These are phyloP conservation scores for Microcyclosporella mali DNA, from an alignment of 2,329 filamentous ascomycete genomes.

Conservation along the genomic window DNA sequence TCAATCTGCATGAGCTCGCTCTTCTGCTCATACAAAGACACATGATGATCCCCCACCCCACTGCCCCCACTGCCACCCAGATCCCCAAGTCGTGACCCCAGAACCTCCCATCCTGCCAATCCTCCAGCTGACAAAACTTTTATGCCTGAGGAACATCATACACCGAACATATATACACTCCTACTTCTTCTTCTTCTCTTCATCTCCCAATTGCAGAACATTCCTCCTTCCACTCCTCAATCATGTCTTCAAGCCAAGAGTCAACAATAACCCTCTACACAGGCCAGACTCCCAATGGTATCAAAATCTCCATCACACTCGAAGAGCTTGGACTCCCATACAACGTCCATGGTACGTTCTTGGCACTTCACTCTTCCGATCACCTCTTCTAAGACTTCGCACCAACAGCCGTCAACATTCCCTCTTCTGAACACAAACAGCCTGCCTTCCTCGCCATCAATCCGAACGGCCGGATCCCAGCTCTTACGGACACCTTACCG, in stretches of 20 bases:
- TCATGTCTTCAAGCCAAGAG: constrained; percentile 2
- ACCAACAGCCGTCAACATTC: constrained; percentile 54
- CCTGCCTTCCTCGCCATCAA: constrained; percentile 87
- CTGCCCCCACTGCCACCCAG: too few species aligned
- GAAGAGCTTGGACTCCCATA: constrained; percentile 73
- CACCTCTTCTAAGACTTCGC: too few species aligned
- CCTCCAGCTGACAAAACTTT: too few species aligned
- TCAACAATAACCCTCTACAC: constrained; percentile 70
- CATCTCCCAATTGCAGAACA: neutral
- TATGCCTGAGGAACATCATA: too few species aligned
- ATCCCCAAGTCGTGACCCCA: too few species aligned
- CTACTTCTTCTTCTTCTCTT: neutral
- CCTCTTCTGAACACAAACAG: constrained; percentile 67
- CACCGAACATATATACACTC: too few species aligned
- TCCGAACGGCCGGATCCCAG: constrained; percentile 85
- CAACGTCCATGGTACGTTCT: constrained; percentile 44
- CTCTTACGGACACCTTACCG: constrained; percentile 68
- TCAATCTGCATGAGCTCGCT: too few species aligned
- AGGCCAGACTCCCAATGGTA: constrained; percentile 73
- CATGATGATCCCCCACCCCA: too few species aligned
- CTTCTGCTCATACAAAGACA: too few species aligned
- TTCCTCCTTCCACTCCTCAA: neutral
- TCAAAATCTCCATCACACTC: constrained; percentile 79
- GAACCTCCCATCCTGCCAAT: too few species aligned
- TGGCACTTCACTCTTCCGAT: too few species aligned